Conservation (phyloP, 2,329 filamentous ascomycete genomes). For the Lachnellula hyalina region DNA sequence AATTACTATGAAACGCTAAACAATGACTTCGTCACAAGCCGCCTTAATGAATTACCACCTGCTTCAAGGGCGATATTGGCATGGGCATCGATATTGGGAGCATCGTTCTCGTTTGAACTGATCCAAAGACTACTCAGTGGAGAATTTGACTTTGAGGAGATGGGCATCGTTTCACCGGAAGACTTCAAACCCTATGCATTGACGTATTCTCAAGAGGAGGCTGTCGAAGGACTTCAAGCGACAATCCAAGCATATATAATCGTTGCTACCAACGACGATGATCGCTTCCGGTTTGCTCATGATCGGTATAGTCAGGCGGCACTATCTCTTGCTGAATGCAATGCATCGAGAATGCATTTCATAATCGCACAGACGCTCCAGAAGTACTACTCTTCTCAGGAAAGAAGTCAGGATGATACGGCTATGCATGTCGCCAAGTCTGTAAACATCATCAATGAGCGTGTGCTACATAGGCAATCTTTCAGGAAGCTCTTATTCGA, state of each 20-base stretch:
- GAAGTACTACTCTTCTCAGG: conserved; percentile 60
- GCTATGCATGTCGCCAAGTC: conserved; percentile 79
- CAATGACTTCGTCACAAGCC: conserved; percentile 73
- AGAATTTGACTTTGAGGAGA: conserved; percentile 55
- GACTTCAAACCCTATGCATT: conserved; percentile 32
- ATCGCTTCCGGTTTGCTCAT: conserved; percentile 82
- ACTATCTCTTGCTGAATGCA: conserved; percentile 61
- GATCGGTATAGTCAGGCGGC: conserved; percentile 81
- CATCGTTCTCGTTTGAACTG: conserved; percentile 76
- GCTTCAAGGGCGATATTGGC: conserved; percentile 73
- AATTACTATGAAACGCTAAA: conserved; percentile 75
- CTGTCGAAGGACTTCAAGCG: conserved; percentile 73
- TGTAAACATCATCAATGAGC: conserved; percentile 65
- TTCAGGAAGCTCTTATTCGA: conserved; percentile 70
- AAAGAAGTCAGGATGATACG: conserved; percentile 62
- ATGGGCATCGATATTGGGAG: conserved; percentile 81
- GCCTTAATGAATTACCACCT: conserved; percentile 69
- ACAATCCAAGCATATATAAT: conserved; percentile 77
- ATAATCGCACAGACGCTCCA: conserved; percentile 78
- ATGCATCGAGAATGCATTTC: conserved; percentile 79
- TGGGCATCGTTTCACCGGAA: conserved; percentile 34
- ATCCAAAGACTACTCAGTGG: conserved; percentile 72
- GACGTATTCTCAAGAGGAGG: conserved; percentile 56
- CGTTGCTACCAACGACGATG: conserved; percentile 75
- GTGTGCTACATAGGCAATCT: conserved; percentile 53